Conservation (phyloP, 179 eudicot species). For the Beta macrorhiza region DNA sequence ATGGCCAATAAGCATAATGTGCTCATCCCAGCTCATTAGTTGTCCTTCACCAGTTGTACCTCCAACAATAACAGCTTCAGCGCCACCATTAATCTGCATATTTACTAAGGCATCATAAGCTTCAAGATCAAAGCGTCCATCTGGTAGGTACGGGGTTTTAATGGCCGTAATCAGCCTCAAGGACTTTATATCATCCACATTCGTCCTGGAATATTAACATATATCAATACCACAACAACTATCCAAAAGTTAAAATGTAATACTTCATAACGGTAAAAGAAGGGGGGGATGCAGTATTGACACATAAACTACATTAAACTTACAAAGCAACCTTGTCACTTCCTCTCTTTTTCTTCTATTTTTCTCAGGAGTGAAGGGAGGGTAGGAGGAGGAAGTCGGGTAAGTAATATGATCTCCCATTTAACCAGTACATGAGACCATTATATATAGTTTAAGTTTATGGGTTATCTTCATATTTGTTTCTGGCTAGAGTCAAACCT, state of each 20-base stretch:
- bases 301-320: neutral
- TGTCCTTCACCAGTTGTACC: conserved; percentile 97
- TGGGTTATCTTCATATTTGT: conserved; percentile 1
- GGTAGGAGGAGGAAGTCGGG: neutral
- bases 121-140: conserved; percentile 90
- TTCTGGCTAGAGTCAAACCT: neutral
- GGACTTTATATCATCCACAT: conserved; percentile 72
- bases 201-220: conserved; percentile 53
- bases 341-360: neutral
- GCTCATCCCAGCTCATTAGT: conserved; percentile 93
- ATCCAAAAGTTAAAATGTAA: neutral
- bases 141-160: conserved; percentile 88
- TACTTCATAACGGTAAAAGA: neutral
- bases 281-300: neutral
- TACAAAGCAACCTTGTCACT: neutral
- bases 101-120: conserved; percentile 80
- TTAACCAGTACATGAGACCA: neutral
- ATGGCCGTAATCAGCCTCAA: conserved; percentile 77
- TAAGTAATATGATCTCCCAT: neutral
- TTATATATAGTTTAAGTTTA: neutral
- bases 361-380: neutral
- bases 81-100: conserved; percentile 75
- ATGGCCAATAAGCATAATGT: conserved; percentile 90
- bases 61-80: conserved; percentile 78
- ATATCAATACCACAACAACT: neutral